These are phyloP conservation scores for Myxozyma neotropica DNA, from an alignment of 805 yeast species.

Conservation along the genomic window DNA sequence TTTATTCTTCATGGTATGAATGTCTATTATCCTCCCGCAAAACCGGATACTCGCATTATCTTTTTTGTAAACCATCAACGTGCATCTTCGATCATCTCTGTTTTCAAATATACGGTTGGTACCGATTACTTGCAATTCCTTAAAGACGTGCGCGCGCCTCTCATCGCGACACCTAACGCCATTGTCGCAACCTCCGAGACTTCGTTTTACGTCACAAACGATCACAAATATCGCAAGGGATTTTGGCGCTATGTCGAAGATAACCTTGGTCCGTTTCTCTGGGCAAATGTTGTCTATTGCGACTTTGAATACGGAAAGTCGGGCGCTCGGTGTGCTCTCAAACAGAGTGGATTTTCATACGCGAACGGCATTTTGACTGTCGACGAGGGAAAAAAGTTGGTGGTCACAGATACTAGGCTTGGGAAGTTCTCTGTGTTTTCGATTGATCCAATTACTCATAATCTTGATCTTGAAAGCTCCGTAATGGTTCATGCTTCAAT, in stretches of 20 bases:
- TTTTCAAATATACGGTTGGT: conserved; percentile 13
- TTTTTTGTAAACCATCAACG: conserved; percentile 25
- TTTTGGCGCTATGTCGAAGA: conserved; percentile 8
- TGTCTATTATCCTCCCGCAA: conserved; percentile 13
- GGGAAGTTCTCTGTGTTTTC: conserved; percentile 9
- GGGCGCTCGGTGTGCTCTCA: neutral
- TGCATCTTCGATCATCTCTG: conserved; percentile 2
- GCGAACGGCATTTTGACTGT: conserved; percentile 15
- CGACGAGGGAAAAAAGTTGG: conserved; percentile 12
- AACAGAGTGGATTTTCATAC: conserved; percentile 4
- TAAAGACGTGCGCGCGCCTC: conserved; percentile 5
- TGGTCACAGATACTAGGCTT: conserved; percentile 13
- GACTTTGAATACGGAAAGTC: neutral
- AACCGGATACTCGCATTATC: conserved; percentile 9
- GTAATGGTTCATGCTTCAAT: conserved; percentile 3
- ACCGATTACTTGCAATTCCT: neutral
- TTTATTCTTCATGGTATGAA: conserved; percentile 17
- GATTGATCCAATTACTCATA: conserved; percentile 7
- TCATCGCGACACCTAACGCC: conserved; percentile 14
- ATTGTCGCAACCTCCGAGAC: conserved; percentile 19
- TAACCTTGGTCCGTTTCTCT: conserved; percentile 14
- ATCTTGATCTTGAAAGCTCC: conserved; percentile 5
- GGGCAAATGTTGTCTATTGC: conserved; percentile 18
- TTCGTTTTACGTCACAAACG: conserved; percentile 18
- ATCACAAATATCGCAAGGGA: conserved; percentile 18